phyloP scores from a whole-genome alignment of 148 eudicot species.

The Rhododendron henanense region DNA sequence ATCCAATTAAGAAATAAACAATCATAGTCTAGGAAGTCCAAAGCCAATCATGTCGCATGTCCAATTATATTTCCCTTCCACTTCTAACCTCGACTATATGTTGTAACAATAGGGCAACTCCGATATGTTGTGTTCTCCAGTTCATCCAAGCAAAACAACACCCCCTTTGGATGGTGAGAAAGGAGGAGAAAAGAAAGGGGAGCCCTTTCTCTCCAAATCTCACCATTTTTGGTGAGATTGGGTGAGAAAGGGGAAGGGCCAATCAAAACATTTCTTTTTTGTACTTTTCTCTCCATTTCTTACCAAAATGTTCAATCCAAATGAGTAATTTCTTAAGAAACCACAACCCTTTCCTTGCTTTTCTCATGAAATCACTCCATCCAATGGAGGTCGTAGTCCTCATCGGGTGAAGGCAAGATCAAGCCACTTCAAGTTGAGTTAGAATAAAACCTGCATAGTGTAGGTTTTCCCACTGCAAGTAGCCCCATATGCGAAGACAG shows the following conservation, averaged over 20 bases:
- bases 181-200: too few relatives aligned
- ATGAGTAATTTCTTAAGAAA: too few relatives aligned
- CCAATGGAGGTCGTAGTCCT: too few relatives aligned
- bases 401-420: not conserved
- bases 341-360: too few relatives aligned
- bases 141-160: not conserved
- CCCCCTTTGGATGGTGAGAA: too few relatives aligned
- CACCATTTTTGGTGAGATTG: too few relatives aligned
- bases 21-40: not conserved
- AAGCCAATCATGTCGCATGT: not conserved
- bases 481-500: conserved; percentile 93
- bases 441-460: conserved; percentile 74
- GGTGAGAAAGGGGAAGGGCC: too few relatives aligned
- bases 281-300: too few relatives aligned
- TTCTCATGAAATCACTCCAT: too few relatives aligned
- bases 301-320: too few relatives aligned
- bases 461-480: conserved; percentile 95
- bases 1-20: not conserved
- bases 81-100: not conserved
- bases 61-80: not conserved
- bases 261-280: too few relatives aligned
- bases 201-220: too few relatives aligned
- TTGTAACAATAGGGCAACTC: not conserved
- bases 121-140: not conserved
- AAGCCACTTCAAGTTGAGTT: not conserved